Conservation (phyloP, 2,329 filamentous ascomycete species). For the Aspergillus brasiliensis region DNA sequence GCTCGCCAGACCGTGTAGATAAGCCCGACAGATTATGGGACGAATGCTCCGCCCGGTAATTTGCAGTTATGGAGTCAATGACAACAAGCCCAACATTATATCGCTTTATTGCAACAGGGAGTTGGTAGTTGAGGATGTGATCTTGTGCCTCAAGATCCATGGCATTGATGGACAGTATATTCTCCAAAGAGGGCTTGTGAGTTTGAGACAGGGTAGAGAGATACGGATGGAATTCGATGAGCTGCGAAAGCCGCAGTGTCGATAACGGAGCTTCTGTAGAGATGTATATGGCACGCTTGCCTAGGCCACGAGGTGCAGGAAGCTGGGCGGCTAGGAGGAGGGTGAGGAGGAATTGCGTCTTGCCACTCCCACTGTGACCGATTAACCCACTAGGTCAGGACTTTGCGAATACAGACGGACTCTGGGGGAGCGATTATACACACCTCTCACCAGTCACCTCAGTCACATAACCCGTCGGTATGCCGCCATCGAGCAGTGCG, state of each 20-base stretch:
- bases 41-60: constrained; percentile 81
- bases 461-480: constrained; percentile 78
- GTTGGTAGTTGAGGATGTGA: constrained; percentile 89
- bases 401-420: not conserved
- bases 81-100: constrained; percentile 79
- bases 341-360: constrained; percentile 88
- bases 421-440: not conserved
- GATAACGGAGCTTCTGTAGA: constrained; percentile 87
- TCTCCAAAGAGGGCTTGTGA: constrained; percentile 66
- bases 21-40: constrained; percentile 54
- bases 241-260: constrained; percentile 77
- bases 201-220: constrained; percentile 51
- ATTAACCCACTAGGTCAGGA: not conserved
- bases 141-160: constrained; percentile 93
- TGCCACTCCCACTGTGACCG: constrained; percentile 73
- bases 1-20: constrained; percentile 73
- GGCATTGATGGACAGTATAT: constrained; percentile 77
- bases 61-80: constrained; percentile 89
- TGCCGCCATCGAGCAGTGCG: constrained; percentile 70
- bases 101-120: constrained; percentile 78
- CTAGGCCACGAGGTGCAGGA: constrained; percentile 69
- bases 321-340: constrained; percentile 85
- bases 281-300: constrained; percentile 81
- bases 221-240: constrained; percentile 68
- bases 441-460: constrained; percentile 91